phyloP scores from a whole-genome alignment of 805 yeast genomes.

The Ogataea methylovora region DNA sequence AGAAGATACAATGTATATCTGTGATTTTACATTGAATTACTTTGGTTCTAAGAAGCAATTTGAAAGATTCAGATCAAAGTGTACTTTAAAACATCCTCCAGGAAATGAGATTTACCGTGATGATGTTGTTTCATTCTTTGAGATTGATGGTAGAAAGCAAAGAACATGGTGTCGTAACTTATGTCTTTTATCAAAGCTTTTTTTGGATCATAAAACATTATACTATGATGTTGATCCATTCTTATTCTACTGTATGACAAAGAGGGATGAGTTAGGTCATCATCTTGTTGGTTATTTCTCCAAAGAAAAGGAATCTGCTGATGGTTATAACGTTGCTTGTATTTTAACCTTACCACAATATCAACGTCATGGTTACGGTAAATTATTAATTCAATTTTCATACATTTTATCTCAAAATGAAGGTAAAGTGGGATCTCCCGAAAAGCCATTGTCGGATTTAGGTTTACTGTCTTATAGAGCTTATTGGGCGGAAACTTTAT shows the following conservation, averaged over 20 bases:
- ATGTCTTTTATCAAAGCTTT: constrained; percentile 82
- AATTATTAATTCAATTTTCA: constrained; percentile 85
- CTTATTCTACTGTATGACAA: constrained; percentile 91
- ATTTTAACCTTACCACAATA: constrained; percentile 93
- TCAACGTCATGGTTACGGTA: constrained; percentile 93
- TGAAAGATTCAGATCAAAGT: constrained; percentile 82
- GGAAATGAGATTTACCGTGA: constrained; percentile 97
- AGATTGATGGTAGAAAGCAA: constrained; percentile 94
- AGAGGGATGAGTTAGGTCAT: constrained; percentile 83
- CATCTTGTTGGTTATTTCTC: constrained; percentile 96
- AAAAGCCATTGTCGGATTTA: constrained; percentile 91
- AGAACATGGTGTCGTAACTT: constrained; percentile 96
- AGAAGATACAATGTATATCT: constrained; percentile 81
- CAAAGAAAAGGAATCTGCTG: constrained; percentile 94
- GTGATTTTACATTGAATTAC: constrained; percentile 84
- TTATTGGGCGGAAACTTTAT: constrained; percentile 89
- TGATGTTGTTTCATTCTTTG: constrained; percentile 88
- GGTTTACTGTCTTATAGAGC: constrained; percentile 93
- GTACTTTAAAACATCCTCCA: constrained; percentile 92
- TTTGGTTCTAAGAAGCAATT: constrained; percentile 88
- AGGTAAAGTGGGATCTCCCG: constrained; percentile 92
- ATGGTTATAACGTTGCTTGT: constrained; percentile 94
- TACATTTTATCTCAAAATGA: constrained; percentile 86
- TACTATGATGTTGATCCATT: constrained; percentile 99
- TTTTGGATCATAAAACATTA: constrained; percentile 90